Percentiles rank a stretch among this genome's conserved stretches.
Conservation (phyloP, 129 eudicot genomes). For the Rutidosis leptorrhynchoides region DNA sequence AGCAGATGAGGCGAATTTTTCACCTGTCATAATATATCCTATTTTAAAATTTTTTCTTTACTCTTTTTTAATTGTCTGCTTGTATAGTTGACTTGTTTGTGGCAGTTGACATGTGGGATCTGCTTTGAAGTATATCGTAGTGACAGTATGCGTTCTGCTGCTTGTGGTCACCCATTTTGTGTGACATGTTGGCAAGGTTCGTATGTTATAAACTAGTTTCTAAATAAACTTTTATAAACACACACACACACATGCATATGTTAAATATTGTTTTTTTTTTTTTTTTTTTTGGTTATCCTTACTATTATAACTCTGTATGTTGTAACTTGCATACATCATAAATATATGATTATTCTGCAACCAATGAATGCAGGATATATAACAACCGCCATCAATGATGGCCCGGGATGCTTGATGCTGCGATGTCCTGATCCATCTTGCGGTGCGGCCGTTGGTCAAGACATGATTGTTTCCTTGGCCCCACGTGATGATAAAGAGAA, state of each 20-base stretch:
- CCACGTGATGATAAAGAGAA: constrained; percentile 55
- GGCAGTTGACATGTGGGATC: constrained; percentile 87
- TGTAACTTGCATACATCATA: constrained; percentile 18
- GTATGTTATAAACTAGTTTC: constrained; percentile 27
- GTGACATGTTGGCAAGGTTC: constrained; percentile 86
- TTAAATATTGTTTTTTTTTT: constrained; percentile 7
- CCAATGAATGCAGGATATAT: constrained; percentile 56
- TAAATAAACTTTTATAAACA: not conserved
- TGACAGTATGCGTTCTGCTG: constrained; percentile 70
- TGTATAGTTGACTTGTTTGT: constrained; percentile 18
- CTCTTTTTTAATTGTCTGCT: not conserved
- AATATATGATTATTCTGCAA: constrained; percentile 6
- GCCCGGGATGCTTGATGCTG: constrained; percentile 93
- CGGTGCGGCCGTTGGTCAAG: constrained; percentile 85
- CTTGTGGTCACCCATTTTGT: constrained; percentile 97
- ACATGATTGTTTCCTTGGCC: constrained; percentile 63
- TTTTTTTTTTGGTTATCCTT: too few relatives aligned
- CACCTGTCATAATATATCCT: not conserved
- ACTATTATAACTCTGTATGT: not conserved
- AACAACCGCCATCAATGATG: constrained; percentile 76
- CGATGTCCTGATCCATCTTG: constrained; percentile 99
- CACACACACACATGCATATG: not conserved
- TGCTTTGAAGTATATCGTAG: constrained; percentile 76
- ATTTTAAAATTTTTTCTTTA: not conserved
- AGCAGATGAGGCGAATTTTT: not conserved